A percentile compares a stretch with the other conserved stretches of the same genome.
These are phyloP conservation scores for Pelargonium myrrhifolium DNA, from an alignment of 441 rosid species.

Conservation along the genomic window DNA sequence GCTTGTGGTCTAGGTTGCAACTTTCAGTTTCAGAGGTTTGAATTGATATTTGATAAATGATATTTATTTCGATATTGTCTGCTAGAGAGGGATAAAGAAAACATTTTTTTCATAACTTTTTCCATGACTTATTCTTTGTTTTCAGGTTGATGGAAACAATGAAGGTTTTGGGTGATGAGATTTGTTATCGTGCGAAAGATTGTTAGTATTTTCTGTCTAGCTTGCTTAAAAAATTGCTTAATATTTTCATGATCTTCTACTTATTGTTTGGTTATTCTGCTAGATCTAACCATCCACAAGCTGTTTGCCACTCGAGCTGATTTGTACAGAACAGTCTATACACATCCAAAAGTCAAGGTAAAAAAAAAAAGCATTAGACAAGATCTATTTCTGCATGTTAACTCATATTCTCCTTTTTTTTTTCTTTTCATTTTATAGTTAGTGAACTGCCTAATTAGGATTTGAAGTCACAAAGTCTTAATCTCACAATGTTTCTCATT, in stretches of 20 bases:
- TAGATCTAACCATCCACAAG: slow-evolving; percentile 78
- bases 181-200: slow-evolving; percentile 87
- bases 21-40: slow-evolving; percentile 73
- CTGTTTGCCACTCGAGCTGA: slow-evolving; percentile 86
- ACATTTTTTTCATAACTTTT: neutral
- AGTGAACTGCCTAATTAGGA: neutral
- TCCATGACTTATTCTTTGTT: slow-evolving; percentile 12
- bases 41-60: neutral
- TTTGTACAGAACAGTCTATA: slow-evolving; percentile 79
- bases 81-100: neutral
- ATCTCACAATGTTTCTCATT: neutral
- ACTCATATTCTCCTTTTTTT: neutral
- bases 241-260: slow-evolving; percentile 11
- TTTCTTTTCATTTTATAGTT: neutral
- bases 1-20: slow-evolving; percentile 88
- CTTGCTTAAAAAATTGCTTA: neutral
- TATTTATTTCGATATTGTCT: neutral
- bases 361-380: neutral
- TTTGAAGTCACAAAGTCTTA: neutral
- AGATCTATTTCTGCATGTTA: neutral
- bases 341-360: slow-evolving; percentile 94
- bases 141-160: slow-evolving; percentile 81
- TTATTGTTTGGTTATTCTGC: slow-evolving; percentile 21
- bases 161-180: slow-evolving; percentile 82
- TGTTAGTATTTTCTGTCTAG: slow-evolving; percentile 39